These are phyloP conservation scores for Mucor plumbeus DNA, from an alignment of 371 early-diverging fungal genomes.

Conservation along the genomic window DNA sequence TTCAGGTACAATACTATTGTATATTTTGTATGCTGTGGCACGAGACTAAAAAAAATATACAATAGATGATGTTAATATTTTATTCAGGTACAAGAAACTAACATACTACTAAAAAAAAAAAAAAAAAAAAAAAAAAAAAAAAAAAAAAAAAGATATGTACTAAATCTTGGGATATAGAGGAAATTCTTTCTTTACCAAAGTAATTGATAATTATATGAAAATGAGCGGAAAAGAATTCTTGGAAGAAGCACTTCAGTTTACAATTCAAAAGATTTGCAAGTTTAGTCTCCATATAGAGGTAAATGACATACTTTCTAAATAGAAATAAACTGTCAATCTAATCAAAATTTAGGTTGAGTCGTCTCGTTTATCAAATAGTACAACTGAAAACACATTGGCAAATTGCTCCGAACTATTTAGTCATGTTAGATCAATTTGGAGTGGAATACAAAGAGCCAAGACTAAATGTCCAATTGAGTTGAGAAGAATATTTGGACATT, in stretches of 20 bases:
- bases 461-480: slow-evolving; percentile 43
- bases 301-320: slow-evolving; percentile 12
- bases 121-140: neutral
- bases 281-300: slow-evolving; percentile 52
- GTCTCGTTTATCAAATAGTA: slow-evolving; percentile 24
- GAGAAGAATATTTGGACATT: slow-evolving; percentile 56
- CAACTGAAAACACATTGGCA: slow-evolving; percentile 16
- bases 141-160: neutral
- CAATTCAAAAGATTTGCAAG: slow-evolving; percentile 62
- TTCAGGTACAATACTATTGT: slow-evolving; percentile 36
- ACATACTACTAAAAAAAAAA: neutral
- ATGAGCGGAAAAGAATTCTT: slow-evolving; percentile 74
- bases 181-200: slow-evolving; percentile 79
- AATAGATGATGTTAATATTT: slow-evolving; percentile 56
- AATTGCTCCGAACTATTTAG: slow-evolving; percentile 24
- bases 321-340: neutral
- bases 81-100: slow-evolving; percentile 46
- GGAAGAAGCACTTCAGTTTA: slow-evolving; percentile 69
- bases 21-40: neutral
- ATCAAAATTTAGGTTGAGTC: slow-evolving; percentile 27
- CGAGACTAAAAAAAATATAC: neutral
- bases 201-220: slow-evolving; percentile 84
- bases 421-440: slow-evolving; percentile 26
- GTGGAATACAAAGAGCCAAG: slow-evolving; percentile 29
- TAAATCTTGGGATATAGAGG: slow-evolving; percentile 55